Conservation (phyloP, 306 rosid genomes). For the Glycine tomentella region DNA sequence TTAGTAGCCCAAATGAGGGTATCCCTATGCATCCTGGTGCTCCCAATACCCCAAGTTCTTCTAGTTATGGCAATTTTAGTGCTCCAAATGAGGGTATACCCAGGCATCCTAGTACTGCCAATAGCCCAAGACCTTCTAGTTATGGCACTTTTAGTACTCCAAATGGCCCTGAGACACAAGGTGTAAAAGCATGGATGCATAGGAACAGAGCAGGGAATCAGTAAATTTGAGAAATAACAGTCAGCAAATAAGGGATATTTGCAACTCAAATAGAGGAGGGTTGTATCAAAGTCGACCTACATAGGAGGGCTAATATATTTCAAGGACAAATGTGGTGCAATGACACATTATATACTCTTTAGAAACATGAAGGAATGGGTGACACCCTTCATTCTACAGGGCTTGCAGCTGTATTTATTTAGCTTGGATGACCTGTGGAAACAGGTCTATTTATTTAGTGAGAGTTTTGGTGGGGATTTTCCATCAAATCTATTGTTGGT, state of each 20-base stretch:
- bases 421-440: neutral
- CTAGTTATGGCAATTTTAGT: slow-evolving; percentile 65
- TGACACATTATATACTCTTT: slow-evolving; percentile 23
- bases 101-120: neutral
- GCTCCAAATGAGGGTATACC: slow-evolving; percentile 10
- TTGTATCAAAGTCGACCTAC: neutral
- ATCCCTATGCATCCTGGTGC: slow-evolving; percentile 29
- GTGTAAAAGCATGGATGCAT: slow-evolving; percentile 42
- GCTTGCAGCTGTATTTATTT: slow-evolving; percentile 23
- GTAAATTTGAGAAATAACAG: slow-evolving; percentile 8
- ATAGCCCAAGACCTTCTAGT: slow-evolving; percentile 46
- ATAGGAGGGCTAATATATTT: slow-evolving; percentile 18
- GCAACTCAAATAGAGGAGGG: neutral
- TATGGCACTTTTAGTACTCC: slow-evolving; percentile 55
- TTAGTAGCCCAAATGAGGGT: slow-evolving; percentile 47
- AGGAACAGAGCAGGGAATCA: slow-evolving; percentile 47
- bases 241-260: slow-evolving; percentile 10
- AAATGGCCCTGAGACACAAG: slow-evolving; percentile 43
- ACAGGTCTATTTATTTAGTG: neutral
- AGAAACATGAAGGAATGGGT: slow-evolving; percentile 34
- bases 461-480: slow-evolving; percentile 21
- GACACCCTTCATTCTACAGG: no score
- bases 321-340: slow-evolving; percentile 19
- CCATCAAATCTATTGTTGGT: slow-evolving; percentile 14
- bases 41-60: slow-evolving; percentile 45